These are phyloP conservation scores for Schwanniomyces occidentalis DNA, from an alignment of 805 yeast species.

Conservation along the genomic window DNA sequence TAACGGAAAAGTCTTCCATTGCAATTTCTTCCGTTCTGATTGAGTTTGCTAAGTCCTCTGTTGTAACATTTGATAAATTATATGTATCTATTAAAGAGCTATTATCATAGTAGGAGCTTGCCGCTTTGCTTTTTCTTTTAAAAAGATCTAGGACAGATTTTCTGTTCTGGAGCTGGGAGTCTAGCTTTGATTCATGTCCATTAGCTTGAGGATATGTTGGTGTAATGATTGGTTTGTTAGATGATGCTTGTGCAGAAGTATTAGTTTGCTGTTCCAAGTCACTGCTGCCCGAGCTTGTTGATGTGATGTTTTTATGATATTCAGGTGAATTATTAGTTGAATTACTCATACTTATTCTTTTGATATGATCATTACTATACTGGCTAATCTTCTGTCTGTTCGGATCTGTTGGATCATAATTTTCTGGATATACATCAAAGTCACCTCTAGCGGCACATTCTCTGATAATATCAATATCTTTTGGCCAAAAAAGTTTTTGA, in stretches of 20 bases:
- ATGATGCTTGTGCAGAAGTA: slow-evolving; percentile 4
- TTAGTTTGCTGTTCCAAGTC: slow-evolving; percentile 2
- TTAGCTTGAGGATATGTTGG: slow-evolving; percentile 2
- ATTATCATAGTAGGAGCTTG: slow-evolving; percentile 21
- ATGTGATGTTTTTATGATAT: slow-evolving; percentile 2
- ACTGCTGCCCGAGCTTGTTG: slow-evolving; percentile 2
- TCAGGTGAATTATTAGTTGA: slow-evolving; percentile 4
- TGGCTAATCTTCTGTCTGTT: slow-evolving; percentile 54
- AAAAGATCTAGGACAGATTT: slow-evolving; percentile 31
- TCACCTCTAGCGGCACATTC: slow-evolving; percentile 71
- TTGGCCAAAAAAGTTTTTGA: slow-evolving; percentile 55
- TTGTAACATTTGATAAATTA: slow-evolving; percentile 25
- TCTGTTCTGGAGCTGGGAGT: no score
- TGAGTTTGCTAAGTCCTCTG: slow-evolving; percentile 31
- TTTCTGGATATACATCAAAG: slow-evolving; percentile 61
- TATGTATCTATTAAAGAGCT: slow-evolving; percentile 34
- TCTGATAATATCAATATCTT: slow-evolving; percentile 70
- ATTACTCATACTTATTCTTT: slow-evolving; percentile 17
- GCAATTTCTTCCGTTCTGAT: slow-evolving; percentile 53
- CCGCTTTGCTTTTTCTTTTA: slow-evolving; percentile 33
- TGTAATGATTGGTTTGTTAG: background rate
- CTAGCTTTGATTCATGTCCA: no score
- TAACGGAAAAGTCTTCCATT: slow-evolving; percentile 39
- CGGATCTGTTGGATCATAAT: slow-evolving; percentile 83
- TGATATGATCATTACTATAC: slow-evolving; percentile 26